These are phyloP conservation scores for Saccharum hybrid DNA, from an alignment of 202 grass and related monocot species.

Conservation along the genomic window DNA sequence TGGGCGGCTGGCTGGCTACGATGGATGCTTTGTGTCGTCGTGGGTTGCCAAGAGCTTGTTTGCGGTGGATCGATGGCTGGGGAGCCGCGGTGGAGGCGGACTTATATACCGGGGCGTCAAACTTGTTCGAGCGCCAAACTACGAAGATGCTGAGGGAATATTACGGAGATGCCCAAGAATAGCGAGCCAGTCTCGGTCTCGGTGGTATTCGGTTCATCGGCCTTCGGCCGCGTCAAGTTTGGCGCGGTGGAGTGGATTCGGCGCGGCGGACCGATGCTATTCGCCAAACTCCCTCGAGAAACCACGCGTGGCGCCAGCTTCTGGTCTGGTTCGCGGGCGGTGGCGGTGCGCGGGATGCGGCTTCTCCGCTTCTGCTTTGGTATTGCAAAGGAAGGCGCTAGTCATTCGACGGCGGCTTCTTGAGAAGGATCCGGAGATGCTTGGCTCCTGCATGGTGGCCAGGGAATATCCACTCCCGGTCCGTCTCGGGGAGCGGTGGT, in stretches of 20 bases:
- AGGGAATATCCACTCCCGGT: slow-evolving; percentile 31
- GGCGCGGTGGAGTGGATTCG: not conserved
- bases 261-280: not conserved
- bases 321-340: not conserved
- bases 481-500: not conserved
- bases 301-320: not conserved
- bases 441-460: not conserved
- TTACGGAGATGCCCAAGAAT: slow-evolving; percentile 48
- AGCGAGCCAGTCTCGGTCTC: not conserved
- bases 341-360: not conserved
- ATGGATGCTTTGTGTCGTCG: not conserved
- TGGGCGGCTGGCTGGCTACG: not conserved
- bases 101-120: slow-evolving; percentile 51
- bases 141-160: slow-evolving; percentile 83
- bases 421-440: slow-evolving; percentile 23
- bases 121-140: too few relatives aligned
- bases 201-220: too few relatives aligned
- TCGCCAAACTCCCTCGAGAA: not conserved
- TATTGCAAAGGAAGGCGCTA: not conserved
- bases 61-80: not conserved
- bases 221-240: slow-evolving; percentile 11
- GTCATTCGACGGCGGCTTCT: not conserved
- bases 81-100: not conserved
- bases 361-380: not conserved
- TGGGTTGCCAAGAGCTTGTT: not conserved